These are phyloP conservation scores for Leccinum fallax DNA, from an alignment of 1,284 basidiomycete species.

Conservation along the genomic window DNA sequence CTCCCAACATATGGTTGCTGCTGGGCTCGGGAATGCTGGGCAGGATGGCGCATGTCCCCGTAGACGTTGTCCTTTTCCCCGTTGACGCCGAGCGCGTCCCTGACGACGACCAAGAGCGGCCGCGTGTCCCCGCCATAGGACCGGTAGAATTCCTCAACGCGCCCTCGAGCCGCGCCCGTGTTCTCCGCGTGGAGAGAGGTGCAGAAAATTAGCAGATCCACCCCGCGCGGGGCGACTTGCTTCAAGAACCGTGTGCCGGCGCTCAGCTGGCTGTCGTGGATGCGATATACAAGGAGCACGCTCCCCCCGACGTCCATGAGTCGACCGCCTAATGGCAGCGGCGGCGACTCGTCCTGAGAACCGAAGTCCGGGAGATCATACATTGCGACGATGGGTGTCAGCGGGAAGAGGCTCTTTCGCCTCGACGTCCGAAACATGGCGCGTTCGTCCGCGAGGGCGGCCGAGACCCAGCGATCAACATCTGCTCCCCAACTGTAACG, in stretches of 20 bases:
- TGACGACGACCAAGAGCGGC: constrained; percentile 29
- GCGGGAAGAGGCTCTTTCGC: constrained; percentile 1
- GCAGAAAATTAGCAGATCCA: constrained; percentile 32
- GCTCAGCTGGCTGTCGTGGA: constrained; percentile 24
- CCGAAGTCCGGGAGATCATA: constrained; percentile 26
- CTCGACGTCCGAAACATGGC: constrained; percentile 24
- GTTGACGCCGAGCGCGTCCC: constrained; percentile 8
- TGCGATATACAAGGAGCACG: constrained; percentile 24
- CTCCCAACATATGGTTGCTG: constrained; percentile 1
- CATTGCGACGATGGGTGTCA: constrained; percentile 21
- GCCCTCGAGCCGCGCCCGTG: constrained; percentile 9
- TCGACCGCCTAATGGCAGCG: constrained; percentile 17
- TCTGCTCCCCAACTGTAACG: constrained; percentile 26
- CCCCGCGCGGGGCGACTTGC: constrained; percentile 22
- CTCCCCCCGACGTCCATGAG: constrained; percentile 24
- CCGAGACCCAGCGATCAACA: constrained; percentile 18
- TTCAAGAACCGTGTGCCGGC: constrained; percentile 30
- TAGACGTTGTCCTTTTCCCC: too few relatives aligned
- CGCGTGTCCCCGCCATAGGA: constrained; percentile 33
- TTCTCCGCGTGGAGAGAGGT: constrained; percentile 13
- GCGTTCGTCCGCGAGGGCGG: constrained; percentile 27
- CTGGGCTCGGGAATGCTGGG: neutral
- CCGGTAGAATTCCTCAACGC: constrained; percentile 19
- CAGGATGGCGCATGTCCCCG: neutral
- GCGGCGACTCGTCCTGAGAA: constrained; percentile 15